These are phyloP conservation scores for Sergeia podlipaevii DNA, from an alignment of 208 protist species.

Conservation along the genomic window DNA sequence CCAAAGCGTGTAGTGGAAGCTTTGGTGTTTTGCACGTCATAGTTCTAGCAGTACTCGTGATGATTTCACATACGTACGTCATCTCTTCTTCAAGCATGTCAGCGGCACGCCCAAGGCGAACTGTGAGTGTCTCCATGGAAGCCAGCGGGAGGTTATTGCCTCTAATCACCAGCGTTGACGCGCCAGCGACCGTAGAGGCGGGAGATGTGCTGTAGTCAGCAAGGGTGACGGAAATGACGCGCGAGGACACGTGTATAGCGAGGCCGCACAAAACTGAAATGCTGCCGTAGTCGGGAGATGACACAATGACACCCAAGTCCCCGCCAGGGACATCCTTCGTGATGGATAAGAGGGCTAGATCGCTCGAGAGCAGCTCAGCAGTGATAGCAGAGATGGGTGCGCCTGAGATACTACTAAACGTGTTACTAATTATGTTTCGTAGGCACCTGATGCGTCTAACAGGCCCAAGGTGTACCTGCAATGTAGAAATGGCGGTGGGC, in stretches of 20 bases:
- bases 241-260: slow-evolving; percentile 16
- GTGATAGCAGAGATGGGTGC: too few species aligned
- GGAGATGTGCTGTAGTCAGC: too few species aligned
- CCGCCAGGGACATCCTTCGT: slow-evolving; percentile 24
- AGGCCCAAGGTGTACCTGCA: too few species aligned
- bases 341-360: slow-evolving; percentile 20
- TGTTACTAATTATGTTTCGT: too few species aligned
- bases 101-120: background rate
- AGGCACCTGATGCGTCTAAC: too few species aligned
- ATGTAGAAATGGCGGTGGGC: too few species aligned
- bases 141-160: slow-evolving; percentile 30
- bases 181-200: slow-evolving; percentile 17
- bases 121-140: background rate
- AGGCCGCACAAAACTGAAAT: slow-evolving; percentile 24
- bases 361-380: slow-evolving; percentile 24
- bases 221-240: slow-evolving; percentile 19
- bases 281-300: slow-evolving; percentile 18
- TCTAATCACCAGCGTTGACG: slow-evolving; percentile 18
- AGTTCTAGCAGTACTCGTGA: slow-evolving; percentile 4
- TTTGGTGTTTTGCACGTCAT: slow-evolving; percentile 28
- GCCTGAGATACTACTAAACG: too few species aligned
- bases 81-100: background rate
- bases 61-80: slow-evolving; percentile 16
- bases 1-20: too few species aligned
- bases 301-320: slow-evolving; percentile 29